Evolutionary conservation across 2,329 filamentous ascomycete species (phyloP).

Genomic region (Arthrobotrys musiformis): DNA sequence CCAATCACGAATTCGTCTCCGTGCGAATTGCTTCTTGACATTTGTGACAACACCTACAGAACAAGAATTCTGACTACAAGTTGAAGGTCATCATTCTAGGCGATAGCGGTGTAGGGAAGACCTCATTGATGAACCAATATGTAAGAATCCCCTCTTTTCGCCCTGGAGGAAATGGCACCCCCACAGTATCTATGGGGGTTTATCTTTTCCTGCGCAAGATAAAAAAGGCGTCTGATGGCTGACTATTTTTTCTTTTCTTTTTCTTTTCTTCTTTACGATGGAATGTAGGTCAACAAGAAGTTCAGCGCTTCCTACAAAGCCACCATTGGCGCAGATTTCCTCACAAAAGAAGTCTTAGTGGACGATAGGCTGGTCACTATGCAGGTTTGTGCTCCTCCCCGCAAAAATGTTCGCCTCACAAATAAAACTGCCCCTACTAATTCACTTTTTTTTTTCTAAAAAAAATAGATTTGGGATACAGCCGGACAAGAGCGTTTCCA

Average conservation of each 20-base stretch:
- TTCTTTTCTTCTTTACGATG: conserved; percentile 24
- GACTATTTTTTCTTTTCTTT: conserved; percentile 42
- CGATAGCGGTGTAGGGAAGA: conserved; percentile 98
- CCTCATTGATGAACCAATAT: conserved; percentile 99
- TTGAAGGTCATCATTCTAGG: conserved; percentile 95
- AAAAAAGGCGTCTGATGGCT: background rate
- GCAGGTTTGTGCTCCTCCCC: conserved; percentile 74
- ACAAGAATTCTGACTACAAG: conserved; percentile 57
- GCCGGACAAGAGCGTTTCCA: conserved; percentile 98
- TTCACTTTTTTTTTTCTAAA: conserved; percentile 54
- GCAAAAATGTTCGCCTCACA: background rate
- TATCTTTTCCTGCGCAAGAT: background rate
- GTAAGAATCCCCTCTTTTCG: conserved; percentile 68
- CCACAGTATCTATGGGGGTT: background rate
- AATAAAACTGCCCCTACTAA: no score
- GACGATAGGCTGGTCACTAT: conserved; percentile 98
- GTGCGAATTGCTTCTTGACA: conserved; percentile 44
- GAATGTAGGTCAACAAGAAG: conserved; percentile 94
- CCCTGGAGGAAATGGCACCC: background rate
- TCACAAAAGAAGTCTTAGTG: conserved; percentile 96
- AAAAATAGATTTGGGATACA: conserved; percentile 88
- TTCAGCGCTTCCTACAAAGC: conserved; percentile 99
- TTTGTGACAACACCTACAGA: conserved; percentile 55
- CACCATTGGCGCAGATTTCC: conserved; percentile 97
- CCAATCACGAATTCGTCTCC: conserved; percentile 24